Evolutionary conservation across 2,329 filamentous ascomycete genomes (phyloP).

Genomic region (Arthrocladium fulminans): DNA sequence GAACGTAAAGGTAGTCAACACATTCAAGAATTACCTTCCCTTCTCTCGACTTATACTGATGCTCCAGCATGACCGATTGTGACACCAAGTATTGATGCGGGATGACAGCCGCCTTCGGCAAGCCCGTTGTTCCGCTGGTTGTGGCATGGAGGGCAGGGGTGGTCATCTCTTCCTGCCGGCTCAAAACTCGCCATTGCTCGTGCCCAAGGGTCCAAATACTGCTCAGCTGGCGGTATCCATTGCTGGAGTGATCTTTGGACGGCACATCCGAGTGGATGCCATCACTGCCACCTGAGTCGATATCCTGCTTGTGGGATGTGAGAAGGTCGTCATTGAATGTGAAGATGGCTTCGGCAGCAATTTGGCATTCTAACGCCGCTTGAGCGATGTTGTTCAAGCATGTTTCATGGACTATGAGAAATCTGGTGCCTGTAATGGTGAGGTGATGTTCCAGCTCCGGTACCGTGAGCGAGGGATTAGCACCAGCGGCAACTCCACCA

Average conservation of each 20-base stretch:
- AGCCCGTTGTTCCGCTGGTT: constrained; percentile 52
- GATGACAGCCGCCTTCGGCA: constrained; percentile 52
- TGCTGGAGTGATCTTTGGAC: background rate
- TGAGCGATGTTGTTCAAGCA: constrained; percentile 31
- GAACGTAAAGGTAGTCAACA: background rate
- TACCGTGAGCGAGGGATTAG: constrained; percentile 41
- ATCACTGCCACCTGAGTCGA: constrained; percentile 33
- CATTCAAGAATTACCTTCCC: background rate
- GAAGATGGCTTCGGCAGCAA: constrained; percentile 27
- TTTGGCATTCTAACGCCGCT: constrained; percentile 25
- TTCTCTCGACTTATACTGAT: constrained; percentile 10
- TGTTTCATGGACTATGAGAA: constrained; percentile 37
- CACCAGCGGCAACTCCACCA: constrained; percentile 43
- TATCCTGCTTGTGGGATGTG: background rate
- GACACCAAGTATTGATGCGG: constrained; percentile 38
- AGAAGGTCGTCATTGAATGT: constrained; percentile 25
- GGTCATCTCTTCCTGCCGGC: constrained; percentile 24
- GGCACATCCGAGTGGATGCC: constrained; percentile 7
- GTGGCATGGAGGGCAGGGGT: constrained; percentile 32
- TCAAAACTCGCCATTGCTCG: constrained; percentile 30
- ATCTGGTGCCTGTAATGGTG: constrained; percentile 34
- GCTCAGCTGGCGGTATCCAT: background rate
- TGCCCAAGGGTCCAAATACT: constrained; percentile 26
- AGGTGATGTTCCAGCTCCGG: constrained; percentile 42
- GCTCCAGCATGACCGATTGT: constrained; percentile 16